These are phyloP conservation scores for Petrea volubilis DNA, from an alignment of 257 asterid genomes.

Conservation along the genomic window DNA sequence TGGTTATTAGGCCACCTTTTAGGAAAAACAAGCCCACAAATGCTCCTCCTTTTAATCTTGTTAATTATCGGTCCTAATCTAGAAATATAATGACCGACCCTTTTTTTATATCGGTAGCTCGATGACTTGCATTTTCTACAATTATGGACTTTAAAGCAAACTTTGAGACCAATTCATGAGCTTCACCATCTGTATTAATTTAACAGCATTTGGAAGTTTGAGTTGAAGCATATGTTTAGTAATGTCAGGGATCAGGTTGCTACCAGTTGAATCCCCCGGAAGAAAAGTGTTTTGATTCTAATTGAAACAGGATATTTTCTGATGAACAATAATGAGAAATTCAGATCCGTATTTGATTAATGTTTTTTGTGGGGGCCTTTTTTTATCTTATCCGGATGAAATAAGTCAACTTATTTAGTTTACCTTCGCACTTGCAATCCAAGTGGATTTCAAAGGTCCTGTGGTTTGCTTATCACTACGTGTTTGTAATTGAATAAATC, in stretches of 20 bases:
- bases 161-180: not conserved
- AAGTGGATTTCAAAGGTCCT: not conserved
- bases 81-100: not conserved
- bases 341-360: not conserved
- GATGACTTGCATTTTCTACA: slow-evolving; percentile 3
- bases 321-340: not conserved
- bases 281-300: not conserved
- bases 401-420: not conserved
- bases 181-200: not conserved
- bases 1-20: too few species aligned
- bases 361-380: not conserved
- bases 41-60: not conserved
- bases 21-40: not conserved
- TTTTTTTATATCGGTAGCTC: not conserved
- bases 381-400: not conserved
- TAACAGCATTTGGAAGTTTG: not conserved
- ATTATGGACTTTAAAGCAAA: not conserved
- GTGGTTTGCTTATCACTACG: not conserved
- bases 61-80: not conserved
- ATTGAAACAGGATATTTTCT: not conserved
- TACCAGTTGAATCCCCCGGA: not conserved
- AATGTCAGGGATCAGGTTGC: slow-evolving; percentile 5
- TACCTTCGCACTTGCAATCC: not conserved
- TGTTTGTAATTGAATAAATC: not conserved
- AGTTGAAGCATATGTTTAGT: not conserved